Conservation (phyloP, 169 alveolate genomes). For the Eimeria sp. region DNA sequence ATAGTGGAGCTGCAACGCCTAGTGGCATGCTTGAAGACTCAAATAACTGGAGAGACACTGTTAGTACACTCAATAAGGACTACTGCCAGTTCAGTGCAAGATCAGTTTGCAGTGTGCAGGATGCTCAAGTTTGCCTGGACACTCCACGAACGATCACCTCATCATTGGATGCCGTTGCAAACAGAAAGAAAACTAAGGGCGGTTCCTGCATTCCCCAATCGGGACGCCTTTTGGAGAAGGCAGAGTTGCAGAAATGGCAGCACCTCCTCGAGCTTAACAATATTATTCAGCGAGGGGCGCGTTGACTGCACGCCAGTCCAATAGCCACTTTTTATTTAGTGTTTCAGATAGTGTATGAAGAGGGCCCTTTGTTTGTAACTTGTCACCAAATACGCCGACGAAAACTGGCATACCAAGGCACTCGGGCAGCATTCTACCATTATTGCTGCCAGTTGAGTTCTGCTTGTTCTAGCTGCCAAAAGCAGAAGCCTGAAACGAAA, state of each 20-base stretch:
- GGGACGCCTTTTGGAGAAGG: not conserved
- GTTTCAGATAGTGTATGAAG: not conserved
- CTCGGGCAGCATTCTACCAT: not conserved
- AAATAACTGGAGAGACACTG: not conserved
- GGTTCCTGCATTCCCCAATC: not conserved
- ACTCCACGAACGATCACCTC: not conserved
- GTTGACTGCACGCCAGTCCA: not conserved
- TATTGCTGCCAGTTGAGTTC: not conserved
- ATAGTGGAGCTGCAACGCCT: not conserved
- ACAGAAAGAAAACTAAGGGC: not conserved
- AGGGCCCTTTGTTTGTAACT: not conserved
- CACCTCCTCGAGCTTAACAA: slow-evolving; percentile 25
- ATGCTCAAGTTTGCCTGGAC: not conserved
- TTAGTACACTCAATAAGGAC: not conserved
- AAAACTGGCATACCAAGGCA: not conserved
- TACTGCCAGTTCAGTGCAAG: not conserved
- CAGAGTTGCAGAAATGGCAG: slow-evolving; percentile 57
- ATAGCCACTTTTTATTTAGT: not conserved
- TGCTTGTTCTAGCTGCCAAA: not conserved
- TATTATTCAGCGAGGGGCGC: not conserved
- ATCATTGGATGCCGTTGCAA: not conserved
- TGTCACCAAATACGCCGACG: not conserved
- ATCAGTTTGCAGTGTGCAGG: not conserved
- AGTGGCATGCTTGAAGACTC: not conserved
- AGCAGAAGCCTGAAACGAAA: not conserved